Evolutionary conservation across 2,329 filamentous ascomycete genomes (phyloP), one percentile per base, ranked within the genome.

Genomic region (Bisporella sp.): DNA sequence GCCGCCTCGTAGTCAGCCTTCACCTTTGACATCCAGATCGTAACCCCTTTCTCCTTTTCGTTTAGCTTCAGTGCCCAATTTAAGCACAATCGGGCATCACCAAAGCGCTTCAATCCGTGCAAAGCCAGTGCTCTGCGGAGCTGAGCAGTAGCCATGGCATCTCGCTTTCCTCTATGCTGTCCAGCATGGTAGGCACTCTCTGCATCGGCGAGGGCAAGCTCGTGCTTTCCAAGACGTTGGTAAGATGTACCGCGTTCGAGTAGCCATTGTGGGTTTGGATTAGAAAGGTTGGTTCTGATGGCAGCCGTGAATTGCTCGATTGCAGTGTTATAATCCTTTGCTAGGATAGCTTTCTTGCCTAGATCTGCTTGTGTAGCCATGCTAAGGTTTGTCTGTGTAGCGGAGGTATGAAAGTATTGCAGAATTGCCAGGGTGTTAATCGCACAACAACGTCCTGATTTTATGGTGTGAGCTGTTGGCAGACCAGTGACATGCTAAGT

Each of bases 231-330:
- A 2, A 77, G 73, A 52, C 87, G 79, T 46, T 88, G 77, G 64
- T 90, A 84, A 39, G 89, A 89, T 41, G 84, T 89, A 4, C 89
- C 87, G 21, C 92, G 88, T 58, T 86, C 82, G 55, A 93, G 80
- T 55, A 92, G 85, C 79, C 93, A 96, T 43, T 79, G 70, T 1
- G 89, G 88, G 35, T n/a, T 37, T 8, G 35, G 35, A 37, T 37
- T 37, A 1, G 89, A 89, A 45, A 78, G 71, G 1, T 87, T 74
- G 54, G 80, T 37, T 4, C 41, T 70, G 33, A 95, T 73, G 5
- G 88, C 89, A 39, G 72, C 68, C 6, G 85, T 85, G 56, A 86
- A 85, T 59, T 83, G 77, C 35, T 72, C 66, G 58, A 96, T 32
- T 11, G 42, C 42, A 8, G 9, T 4, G 5, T 30, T 30, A 31